Evolutionary conservation across 2,329 filamentous ascomycete genomes (phyloP).

Genomic region (Zalaria sp.): DNA sequence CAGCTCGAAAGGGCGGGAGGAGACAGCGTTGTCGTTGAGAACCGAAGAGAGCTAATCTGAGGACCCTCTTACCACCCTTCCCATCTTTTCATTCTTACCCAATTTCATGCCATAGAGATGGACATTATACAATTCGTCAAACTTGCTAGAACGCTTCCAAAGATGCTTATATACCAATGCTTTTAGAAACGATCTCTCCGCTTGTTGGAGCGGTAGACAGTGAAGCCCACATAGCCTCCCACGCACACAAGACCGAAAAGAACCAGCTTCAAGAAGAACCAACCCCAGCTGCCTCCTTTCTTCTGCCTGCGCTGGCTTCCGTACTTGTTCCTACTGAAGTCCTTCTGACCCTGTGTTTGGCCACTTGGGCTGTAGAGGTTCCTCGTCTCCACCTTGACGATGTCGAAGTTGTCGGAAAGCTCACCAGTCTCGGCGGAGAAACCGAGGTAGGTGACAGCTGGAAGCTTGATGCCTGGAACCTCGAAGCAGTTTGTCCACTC

Average conservation of each 20-base stretch:
- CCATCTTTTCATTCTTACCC: too few relatives aligned
- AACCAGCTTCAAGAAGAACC: constrained; percentile 72
- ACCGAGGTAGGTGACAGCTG: constrained; percentile 51
- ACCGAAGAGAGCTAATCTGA: constrained; percentile 10
- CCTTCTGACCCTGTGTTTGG: constrained; percentile 15
- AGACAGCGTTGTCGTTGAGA: constrained; percentile 7
- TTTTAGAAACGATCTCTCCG: constrained; percentile 29
- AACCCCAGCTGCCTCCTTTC: constrained; percentile 43
- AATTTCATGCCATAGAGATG: too few relatives aligned
- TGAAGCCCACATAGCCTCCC: constrained; percentile 75
- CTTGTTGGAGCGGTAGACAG: constrained; percentile 57
- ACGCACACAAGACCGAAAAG: constrained; percentile 56
- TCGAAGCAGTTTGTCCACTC: constrained; percentile 88
- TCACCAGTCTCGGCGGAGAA: constrained; percentile 84
- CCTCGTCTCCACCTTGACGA: constrained; percentile 71
- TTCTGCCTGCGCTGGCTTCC: constrained; percentile 43
- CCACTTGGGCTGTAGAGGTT: constrained; percentile 65
- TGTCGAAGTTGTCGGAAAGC: constrained; percentile 94
- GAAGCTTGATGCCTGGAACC: constrained; percentile 53
- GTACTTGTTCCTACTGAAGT: constrained; percentile 27
- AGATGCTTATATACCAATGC: background rate
- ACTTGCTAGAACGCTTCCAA: background rate
- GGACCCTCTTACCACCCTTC: constrained; percentile 1
- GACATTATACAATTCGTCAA: background rate
- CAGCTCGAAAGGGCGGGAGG: background rate